Conservation (phyloP, 139 green algal genomes). For the Tetratostichococcus sp. region DNA sequence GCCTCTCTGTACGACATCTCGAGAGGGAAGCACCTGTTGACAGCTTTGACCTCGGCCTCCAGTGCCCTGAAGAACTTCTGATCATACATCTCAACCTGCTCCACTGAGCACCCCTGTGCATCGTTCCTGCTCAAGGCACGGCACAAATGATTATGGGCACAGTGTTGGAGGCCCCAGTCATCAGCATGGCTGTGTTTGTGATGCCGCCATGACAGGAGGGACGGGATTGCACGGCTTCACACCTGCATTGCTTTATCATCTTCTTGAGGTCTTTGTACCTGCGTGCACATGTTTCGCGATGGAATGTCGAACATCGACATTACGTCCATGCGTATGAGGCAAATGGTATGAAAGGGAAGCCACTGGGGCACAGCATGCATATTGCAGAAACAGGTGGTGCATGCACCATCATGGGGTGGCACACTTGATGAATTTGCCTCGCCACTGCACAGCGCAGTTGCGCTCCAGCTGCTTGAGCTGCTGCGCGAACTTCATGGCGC, state of each 20-base stretch:
- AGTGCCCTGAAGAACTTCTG: not conserved
- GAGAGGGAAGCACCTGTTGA: too few species aligned
- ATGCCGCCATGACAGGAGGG: too few species aligned
- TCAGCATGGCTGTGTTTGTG: too few species aligned
- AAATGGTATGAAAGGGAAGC: too few species aligned
- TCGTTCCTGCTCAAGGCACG: not conserved
- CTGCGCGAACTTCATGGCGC: constrained; percentile 31
- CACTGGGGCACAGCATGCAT: not conserved
- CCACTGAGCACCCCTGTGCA: not conserved
- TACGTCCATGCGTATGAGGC: too few species aligned
- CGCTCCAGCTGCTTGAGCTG: constrained; percentile 31
- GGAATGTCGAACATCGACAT: too few species aligned
- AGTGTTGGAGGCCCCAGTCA: too few species aligned
- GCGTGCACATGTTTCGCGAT: too few species aligned
- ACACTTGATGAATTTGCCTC: constrained; percentile 35
- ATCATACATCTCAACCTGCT: not conserved
- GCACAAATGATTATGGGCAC: not conserved
- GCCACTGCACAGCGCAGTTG: constrained; percentile 14
- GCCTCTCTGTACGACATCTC: too few species aligned
- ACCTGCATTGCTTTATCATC: constrained; percentile 24
- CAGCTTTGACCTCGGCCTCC: not conserved
- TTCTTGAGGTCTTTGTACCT: constrained; percentile 47
- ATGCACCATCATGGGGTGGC: too few species aligned
- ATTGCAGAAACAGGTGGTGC: not conserved
- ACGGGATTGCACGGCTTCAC: too few species aligned